Evolutionary conservation across 202 grass and related monocot genomes (phyloP), one percentile per base, ranked within the genome.

Genomic region (Musa balbisiana): DNA sequence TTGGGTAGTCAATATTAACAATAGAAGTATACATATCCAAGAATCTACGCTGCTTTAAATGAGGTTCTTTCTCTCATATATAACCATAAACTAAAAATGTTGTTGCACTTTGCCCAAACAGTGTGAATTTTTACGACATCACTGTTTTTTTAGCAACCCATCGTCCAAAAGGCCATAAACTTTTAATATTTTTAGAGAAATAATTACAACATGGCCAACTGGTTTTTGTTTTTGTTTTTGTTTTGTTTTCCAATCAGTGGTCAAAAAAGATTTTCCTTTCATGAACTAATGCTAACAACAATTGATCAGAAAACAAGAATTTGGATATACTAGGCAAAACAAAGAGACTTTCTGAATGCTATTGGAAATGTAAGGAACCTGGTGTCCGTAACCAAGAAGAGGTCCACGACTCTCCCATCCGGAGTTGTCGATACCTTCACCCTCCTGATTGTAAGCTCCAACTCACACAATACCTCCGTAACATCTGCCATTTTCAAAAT

Each of bases 341-440:
- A 51, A 52, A 14, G 62, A 51, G 6, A 26, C 51, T 43, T 66
- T 55, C 12, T 43, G 26, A 14, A 14, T 29, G 25, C 6, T 43
- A 49, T 15, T 9, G 65, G n/a, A 68, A 62, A 73, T n/a, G 16
- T 15, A 24, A 75, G 51, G 67, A 78, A 96, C 92, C 78, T 96
- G 60, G 81, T 72, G 62, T 96, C 89, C 2, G 92, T 96, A 74
- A 96, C 83, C 64, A 96, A 92, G 83, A 96, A 96, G 73, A 96
- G 87, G 73, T 96, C 89, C 8, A 96, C 24, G 21, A 90, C 89
- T 81, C 79, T 83, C 5, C 92, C 89, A 49, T 96, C 92, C 17
- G 92, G 92, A 1, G 87, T 96, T 65, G 92, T 96, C 9, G 89
- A 96, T 29, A 96, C 92, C 81, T 96, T 96, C 49, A 96, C 87